These are phyloP conservation scores for Ogataea glucozyma DNA, from an alignment of 805 yeast genomes.

Conservation along the genomic window DNA sequence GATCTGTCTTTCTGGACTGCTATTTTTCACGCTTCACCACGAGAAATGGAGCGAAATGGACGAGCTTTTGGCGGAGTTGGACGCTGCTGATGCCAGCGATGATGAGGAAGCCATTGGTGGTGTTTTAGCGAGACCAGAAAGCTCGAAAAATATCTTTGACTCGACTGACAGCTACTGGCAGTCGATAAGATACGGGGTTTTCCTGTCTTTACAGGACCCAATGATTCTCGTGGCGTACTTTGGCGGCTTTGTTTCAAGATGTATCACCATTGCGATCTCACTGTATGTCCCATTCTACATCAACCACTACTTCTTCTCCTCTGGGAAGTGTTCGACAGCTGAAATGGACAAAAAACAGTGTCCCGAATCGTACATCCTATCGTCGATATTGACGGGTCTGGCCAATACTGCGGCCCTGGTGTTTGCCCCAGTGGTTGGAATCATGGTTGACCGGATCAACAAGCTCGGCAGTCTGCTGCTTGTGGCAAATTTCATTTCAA, in stretches of 20 bases:
- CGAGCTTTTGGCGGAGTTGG: slow-evolving; percentile 33
- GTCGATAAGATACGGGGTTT: slow-evolving; percentile 48
- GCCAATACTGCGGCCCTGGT: slow-evolving; percentile 57
- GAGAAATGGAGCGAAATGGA: slow-evolving; percentile 36
- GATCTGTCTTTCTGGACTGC: slow-evolving; percentile 38
- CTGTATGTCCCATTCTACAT: slow-evolving; percentile 66
- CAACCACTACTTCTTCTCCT: slow-evolving; percentile 51
- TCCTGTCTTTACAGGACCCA: slow-evolving; percentile 45
- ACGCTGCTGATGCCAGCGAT: slow-evolving; percentile 29
- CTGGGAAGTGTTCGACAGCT: slow-evolving; percentile 48
- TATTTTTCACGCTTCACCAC: slow-evolving; percentile 49
- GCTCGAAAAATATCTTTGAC: slow-evolving; percentile 14
- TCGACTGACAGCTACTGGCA: slow-evolving; percentile 36
- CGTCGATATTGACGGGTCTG: slow-evolving; percentile 72
- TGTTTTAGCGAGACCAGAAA: slow-evolving; percentile 16
- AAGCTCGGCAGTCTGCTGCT: slow-evolving; percentile 35
- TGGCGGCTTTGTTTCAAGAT: slow-evolving; percentile 64
- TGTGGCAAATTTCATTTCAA: slow-evolving; percentile 44
- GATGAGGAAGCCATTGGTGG: slow-evolving; percentile 17
- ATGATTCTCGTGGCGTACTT: slow-evolving; percentile 55
- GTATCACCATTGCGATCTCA: slow-evolving; percentile 58
- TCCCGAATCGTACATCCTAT: slow-evolving; percentile 60
- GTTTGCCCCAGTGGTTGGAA: slow-evolving; percentile 65
- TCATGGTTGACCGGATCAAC: slow-evolving; percentile 48
- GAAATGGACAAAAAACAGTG: slow-evolving; percentile 44